Base-by-base conservation (phyloP, 139 green algal genomes). In the Picochlorum sp. region DNA sequence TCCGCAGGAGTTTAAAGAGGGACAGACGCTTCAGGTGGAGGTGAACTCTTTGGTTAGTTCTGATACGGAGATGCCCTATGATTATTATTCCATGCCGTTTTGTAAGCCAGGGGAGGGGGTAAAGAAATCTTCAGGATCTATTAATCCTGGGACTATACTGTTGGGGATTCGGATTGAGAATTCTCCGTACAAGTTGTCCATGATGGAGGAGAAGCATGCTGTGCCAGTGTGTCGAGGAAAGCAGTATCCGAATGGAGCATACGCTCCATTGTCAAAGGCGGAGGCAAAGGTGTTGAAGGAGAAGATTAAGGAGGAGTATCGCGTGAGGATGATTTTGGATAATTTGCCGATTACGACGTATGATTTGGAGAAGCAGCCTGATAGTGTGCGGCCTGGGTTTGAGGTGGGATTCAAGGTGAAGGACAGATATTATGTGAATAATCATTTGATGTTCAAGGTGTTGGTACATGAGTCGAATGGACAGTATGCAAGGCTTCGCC, bases 361-460 rank as follows among this genome's bases (percentile, higher is more conserved):
- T 60, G 85, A 92, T 75, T 71, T 96, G 67, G 76, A 86, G 57
- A 69, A 84, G 28, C 72, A 77, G 34, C 75, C 73, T 7, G 78
- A 81, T 61, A 63, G 34, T 68, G 74, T 95, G 23, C 80, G 69
- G 2, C 83, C 86, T 4, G 92, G 92, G 20, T 97, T 90, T 76
- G 83, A 94, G 68, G 66, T 98, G 15, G 92, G 92, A 15, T 88
- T 73, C 63, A 62, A 79, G 47, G 61, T 75, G 6, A 21, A n/a
- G 14, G 80, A 81, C 64, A 78, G 82, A 58, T 89, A 86, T 68
- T 96, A 85, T 69, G 76, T 98, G 41, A 89, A 92, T 84, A 98
- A 98, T 74, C 90, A 96, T 74, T 80, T 96, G 23, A 84, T 88
- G 73, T 97, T 97, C 80, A 97, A 90, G 74, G 80, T 97, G 18